Evolutionary conservation across 305 asterid species (phyloP), one percentile per base, ranked within the genome.

Genomic region (Solanum chacoense): DNA sequence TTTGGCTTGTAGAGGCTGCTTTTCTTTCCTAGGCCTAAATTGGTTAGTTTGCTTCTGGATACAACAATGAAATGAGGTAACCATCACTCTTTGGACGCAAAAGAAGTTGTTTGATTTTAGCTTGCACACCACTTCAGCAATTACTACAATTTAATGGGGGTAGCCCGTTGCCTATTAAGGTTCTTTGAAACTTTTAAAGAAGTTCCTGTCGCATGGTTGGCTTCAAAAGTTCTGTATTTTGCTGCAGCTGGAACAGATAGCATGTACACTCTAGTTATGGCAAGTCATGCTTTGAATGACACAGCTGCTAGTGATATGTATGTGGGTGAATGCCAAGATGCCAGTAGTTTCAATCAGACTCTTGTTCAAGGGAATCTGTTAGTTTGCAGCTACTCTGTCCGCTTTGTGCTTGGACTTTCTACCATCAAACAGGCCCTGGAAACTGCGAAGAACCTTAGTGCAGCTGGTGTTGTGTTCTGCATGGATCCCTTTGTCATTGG

Each of bases 331-430:
- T 97, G 99, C 93, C 99, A 97, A 94, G 99, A 97, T 89, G 90
- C 95, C 22, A 84, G 93, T 90, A 93, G 87, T 90, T 95, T 93
- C 88, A 90, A 92, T 86, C 95, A 83, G 92, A 95, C 93, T 88
- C 80, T 95, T 91, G 92, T 96, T 90, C 89, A 89, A 90, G 99
- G 99, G 90, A 98, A 95, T 90, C 93, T 96, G 55, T 90, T 98
- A 91, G 94, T 98, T 84, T 98, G 99, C 87, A 95, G 98, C 98
- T 97, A 97, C 94, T 95, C 99, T 31, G 92, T 98, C 87, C 98
- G 98, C 85, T 98, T 95, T 85, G 98, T 98, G 63, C 98, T 98
- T 74, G 99, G 99, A 50, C 96, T 95, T 85, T 95, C 99, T 89
- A 96, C 99, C 71, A 94, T 95, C 91, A 96, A 94, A 91, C 95